Evolutionary conservation across 1,284 basidiomycete species (phyloP).

Genomic region (Sporisorium reilianum): DNA sequence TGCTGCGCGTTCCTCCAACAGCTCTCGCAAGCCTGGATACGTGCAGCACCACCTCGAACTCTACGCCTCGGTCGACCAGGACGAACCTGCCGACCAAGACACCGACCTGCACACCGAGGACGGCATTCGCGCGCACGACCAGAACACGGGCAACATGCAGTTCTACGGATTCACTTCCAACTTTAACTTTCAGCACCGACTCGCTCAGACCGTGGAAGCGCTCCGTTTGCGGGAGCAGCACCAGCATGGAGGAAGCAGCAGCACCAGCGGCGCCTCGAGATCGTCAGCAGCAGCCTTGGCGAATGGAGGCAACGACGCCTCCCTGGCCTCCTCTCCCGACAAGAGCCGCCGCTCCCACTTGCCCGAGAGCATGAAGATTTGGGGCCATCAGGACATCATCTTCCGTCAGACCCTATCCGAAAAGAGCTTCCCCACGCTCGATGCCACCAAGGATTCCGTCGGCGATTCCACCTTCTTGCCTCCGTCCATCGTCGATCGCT

Average conservation of each 20-base stretch:
- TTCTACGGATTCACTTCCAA: slow-evolving; percentile 56
- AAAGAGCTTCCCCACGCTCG: slow-evolving; percentile 41
- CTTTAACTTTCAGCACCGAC: slow-evolving; percentile 52
- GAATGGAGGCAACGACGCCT: slow-evolving; percentile 2
- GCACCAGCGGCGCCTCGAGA: background rate
- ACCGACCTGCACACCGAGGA: slow-evolving; percentile 44
- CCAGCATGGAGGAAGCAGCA: slow-evolving; percentile 21
- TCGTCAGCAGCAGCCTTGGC: slow-evolving; percentile 3
- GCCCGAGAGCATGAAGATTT: slow-evolving; percentile 49
- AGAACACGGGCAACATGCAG: slow-evolving; percentile 51
- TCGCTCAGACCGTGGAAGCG: slow-evolving; percentile 46
- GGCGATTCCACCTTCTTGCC: slow-evolving; percentile 51
- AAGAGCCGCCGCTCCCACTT: slow-evolving; percentile 26
- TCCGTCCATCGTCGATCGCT: slow-evolving; percentile 49
- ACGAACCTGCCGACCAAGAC: slow-evolving; percentile 30
- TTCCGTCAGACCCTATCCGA: slow-evolving; percentile 41
- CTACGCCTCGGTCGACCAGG: slow-evolving; percentile 45
- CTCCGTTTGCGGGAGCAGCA: slow-evolving; percentile 41
- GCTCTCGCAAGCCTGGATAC: slow-evolving; percentile 35
- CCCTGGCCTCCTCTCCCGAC: background rate
- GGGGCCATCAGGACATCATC: slow-evolving; percentile 52
- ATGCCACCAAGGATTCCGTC: slow-evolving; percentile 33
- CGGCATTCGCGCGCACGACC: slow-evolving; percentile 51
- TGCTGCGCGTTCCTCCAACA: slow-evolving; percentile 23
- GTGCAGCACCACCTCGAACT: slow-evolving; percentile 42